Evolutionary conservation across 805 yeast genomes (phyloP).

Genomic region (Candida odintsovae): DNA sequence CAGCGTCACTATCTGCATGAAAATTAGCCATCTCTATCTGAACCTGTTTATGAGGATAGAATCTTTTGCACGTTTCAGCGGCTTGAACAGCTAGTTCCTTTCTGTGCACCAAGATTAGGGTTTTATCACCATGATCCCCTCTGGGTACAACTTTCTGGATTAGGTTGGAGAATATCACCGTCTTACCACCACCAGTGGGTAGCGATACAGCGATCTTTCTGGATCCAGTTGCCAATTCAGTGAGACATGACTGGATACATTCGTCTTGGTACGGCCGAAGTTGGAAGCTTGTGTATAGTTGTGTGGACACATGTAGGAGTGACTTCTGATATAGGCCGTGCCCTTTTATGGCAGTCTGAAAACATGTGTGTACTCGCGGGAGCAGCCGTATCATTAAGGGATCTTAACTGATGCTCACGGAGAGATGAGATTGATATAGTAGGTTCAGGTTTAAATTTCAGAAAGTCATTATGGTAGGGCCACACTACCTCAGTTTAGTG

Average conservation of each 20-base stretch:
- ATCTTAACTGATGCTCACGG: too few species aligned
- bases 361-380: not conserved
- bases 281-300: not conserved
- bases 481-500: too few species aligned
- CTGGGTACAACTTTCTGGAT: constrained; percentile 38
- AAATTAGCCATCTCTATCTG: constrained; percentile 65
- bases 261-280: constrained; percentile 61
- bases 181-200: constrained; percentile 95
- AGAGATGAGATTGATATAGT: too few species aligned
- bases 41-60: constrained; percentile 47
- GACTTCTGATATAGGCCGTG: not conserved
- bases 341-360: not conserved
- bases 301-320: not conserved
- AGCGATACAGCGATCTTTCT: constrained; percentile 72
- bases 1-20: constrained; percentile 39
- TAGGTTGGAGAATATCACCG: constrained; percentile 65
- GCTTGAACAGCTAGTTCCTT: constrained; percentile 77
- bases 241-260: constrained; percentile 53
- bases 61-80: constrained; percentile 35
- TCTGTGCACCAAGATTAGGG: constrained; percentile 72
- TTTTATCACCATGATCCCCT: constrained; percentile 26
- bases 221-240: constrained; percentile 38
- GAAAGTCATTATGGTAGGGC: too few species aligned
- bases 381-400: not conserved
- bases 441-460: too few species aligned